phyloP scores from a whole-genome alignment of 2,329 filamentous ascomycete genomes.

The Elsinoe arachidis region DNA sequence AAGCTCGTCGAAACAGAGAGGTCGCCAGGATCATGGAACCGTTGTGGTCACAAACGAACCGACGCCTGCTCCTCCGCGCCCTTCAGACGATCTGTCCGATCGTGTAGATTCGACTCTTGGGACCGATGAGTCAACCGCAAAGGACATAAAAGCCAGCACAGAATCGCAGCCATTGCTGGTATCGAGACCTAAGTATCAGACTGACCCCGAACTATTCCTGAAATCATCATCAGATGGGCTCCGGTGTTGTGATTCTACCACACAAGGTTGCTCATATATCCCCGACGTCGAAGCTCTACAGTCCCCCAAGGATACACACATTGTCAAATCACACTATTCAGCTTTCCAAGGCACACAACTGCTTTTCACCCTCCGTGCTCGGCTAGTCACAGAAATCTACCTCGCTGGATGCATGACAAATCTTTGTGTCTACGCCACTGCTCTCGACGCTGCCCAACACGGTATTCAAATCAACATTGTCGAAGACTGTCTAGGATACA shows the following conservation, averaged over 20 bases:
- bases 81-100: constrained; percentile 8
- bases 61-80: neutral
- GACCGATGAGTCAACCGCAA: neutral
- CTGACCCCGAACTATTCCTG: constrained; percentile 40
- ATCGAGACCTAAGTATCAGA: neutral
- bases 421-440: constrained; percentile 81
- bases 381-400: constrained; percentile 80
- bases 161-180: neutral
- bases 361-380: constrained; percentile 69
- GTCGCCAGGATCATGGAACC: constrained; percentile 34
- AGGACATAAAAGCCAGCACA: neutral
- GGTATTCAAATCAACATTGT: constrained; percentile 80
- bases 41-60: constrained; percentile 4
- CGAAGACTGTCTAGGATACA: constrained; percentile 80
- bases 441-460: constrained; percentile 79
- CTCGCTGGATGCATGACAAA: constrained; percentile 83
- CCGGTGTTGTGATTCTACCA: constrained; percentile 34
- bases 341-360: constrained; percentile 70
- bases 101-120: constrained; percentile 3
- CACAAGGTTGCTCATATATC: constrained; percentile 41
- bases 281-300: constrained; percentile 42
- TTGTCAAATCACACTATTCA: constrained; percentile 75
- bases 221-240: constrained; percentile 29
- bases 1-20: constrained; percentile 34
- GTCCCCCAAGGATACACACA: constrained; percentile 40